Evolutionary conservation across 2,329 filamentous ascomycete genomes (phyloP).

Genomic region (Aspergillus sp.): DNA sequence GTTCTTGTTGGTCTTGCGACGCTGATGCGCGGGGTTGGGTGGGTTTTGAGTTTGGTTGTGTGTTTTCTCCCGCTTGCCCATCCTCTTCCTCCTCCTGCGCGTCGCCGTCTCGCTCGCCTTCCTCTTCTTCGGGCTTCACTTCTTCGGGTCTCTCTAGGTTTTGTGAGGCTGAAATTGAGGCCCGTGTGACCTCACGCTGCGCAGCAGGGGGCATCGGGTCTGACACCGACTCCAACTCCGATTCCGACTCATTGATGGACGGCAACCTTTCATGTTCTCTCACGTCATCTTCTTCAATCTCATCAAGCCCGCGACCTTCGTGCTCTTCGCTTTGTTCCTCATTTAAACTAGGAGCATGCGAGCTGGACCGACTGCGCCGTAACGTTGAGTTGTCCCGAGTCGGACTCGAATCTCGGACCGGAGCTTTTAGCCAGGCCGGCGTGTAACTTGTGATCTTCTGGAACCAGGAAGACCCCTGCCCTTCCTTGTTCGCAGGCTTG

Average conservation of each 20-base stretch:
- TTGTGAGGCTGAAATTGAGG: conserved; percentile 2
- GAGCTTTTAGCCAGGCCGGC: conserved; percentile 41
- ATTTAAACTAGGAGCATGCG: not conserved
- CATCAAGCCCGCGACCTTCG: not conserved
- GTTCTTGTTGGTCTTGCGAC: not conserved
- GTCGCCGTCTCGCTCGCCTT: not conserved
- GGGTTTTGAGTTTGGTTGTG: too few species aligned
- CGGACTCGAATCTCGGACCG: conserved; percentile 24
- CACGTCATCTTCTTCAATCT: conserved; percentile 6
- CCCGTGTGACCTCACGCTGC: not conserved
- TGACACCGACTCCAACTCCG: not conserved
- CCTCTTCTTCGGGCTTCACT: not conserved
- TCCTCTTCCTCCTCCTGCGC: too few species aligned
- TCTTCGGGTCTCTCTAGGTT: conserved; percentile 1
- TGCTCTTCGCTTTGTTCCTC: conserved; percentile 9
- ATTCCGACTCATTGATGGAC: conserved; percentile 7
- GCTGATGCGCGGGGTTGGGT: too few species aligned
- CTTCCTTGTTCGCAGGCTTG: conserved; percentile 21
- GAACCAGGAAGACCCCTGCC: conserved; percentile 44
- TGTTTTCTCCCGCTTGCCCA: too few species aligned
- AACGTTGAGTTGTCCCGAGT: conserved; percentile 16
- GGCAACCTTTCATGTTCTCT: not conserved
- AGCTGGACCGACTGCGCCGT: not conserved
- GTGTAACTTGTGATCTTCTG: conserved; percentile 40
- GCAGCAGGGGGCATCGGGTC: not conserved